Percentiles rank a stretch among this genome's conserved stretches.
Conservation (phyloP, 768 basidiomycete species). For the Suillus variegatus region DNA sequence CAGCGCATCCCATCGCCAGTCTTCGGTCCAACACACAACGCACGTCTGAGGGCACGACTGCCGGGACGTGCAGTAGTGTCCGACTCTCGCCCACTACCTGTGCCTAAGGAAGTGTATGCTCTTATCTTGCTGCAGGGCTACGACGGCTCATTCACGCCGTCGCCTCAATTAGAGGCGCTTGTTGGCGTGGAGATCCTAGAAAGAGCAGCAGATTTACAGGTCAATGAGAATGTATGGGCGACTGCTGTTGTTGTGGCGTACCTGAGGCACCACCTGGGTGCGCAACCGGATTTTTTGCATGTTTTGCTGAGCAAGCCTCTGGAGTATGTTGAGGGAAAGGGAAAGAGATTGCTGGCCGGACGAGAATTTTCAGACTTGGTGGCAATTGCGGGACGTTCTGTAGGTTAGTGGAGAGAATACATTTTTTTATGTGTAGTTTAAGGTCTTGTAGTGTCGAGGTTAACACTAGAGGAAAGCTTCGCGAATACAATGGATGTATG, state of each 20-base stretch:
- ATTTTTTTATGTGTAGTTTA: not conserved
- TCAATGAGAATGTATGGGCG: conserved; percentile 46
- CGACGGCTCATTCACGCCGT: conserved; percentile 48
- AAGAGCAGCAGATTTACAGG: conserved; percentile 27
- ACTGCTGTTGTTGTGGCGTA: conserved; percentile 51
- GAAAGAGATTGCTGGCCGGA: conserved; percentile 4
- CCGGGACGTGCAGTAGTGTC: not conserved
- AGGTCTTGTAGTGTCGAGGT: not conserved
- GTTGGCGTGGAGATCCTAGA: conserved; percentile 36
- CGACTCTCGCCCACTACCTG: conserved; percentile 1
- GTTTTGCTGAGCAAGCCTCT: conserved; percentile 42
- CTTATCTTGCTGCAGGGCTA: conserved; percentile 42
- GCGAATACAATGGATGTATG: too few species aligned
- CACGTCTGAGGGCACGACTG: not conserved
- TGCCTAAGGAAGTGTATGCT: conserved; percentile 32
- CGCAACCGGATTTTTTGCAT: conserved; percentile 42
- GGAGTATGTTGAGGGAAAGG: conserved; percentile 35
- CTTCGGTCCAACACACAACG: conserved; percentile 14
- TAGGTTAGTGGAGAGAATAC: not conserved
- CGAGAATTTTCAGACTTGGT: conserved; percentile 7
- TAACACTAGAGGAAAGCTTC: not conserved
- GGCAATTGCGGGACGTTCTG: not conserved
- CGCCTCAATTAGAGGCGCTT: conserved; percentile 33
- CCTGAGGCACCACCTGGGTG: conserved; percentile 38
- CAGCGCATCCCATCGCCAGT: conserved; percentile 37